Conservation (phyloP, 2,329 filamentous ascomycete genomes). For the Sarocladium strictum region DNA sequence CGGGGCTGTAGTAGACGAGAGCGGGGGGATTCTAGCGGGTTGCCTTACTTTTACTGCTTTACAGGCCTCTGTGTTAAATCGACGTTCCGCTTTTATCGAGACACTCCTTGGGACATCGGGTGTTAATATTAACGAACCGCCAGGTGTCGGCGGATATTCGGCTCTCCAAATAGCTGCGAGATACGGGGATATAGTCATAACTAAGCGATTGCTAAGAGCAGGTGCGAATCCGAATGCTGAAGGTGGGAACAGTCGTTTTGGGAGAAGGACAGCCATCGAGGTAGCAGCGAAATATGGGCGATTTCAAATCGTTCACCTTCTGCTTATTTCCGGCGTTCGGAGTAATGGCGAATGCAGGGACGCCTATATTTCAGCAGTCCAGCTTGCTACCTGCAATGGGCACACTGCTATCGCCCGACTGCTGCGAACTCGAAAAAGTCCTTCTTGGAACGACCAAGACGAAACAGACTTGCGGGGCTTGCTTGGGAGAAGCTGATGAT, state of each 20-base stretch:
- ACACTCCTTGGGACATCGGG: neutral
- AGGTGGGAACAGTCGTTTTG: neutral
- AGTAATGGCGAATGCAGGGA: neutral
- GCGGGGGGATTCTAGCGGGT: neutral
- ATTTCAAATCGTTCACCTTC: neutral
- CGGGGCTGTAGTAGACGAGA: neutral
- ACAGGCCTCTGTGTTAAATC: neutral
- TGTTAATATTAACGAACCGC: neutral
- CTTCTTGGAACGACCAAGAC: neutral
- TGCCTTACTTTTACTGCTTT: neutral
- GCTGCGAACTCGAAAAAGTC: neutral
- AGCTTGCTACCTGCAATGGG: neutral
- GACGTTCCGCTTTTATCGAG: neutral
- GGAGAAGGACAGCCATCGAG: neutral
- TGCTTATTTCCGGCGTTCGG: neutral
- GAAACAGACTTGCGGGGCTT: neutral
- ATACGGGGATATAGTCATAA: neutral
- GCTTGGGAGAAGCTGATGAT: no score
- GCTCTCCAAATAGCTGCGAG: neutral
- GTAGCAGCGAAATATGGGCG: neutral
- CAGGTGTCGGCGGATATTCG: neutral
- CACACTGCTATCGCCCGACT: neutral
- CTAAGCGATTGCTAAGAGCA: neutral
- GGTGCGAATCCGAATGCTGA: neutral
- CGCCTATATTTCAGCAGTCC: neutral